Evolutionary conservation across 2,329 filamentous ascomycete species (phyloP), one percentile per base, ranked within the genome.

Genomic region (Aureobasidium mangrovei): DNA sequence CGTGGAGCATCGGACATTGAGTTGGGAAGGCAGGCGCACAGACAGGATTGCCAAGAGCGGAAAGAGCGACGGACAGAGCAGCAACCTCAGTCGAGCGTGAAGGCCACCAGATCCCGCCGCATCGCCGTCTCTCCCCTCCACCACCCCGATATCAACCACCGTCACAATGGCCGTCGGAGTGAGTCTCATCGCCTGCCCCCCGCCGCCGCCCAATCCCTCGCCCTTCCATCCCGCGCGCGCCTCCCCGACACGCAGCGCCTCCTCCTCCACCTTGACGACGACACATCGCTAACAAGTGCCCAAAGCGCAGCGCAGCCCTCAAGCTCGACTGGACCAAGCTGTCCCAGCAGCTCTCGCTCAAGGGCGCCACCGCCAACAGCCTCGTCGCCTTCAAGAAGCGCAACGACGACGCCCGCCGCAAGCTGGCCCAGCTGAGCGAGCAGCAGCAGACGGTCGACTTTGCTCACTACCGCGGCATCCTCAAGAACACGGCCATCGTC

Each of bases 261-360:
- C 32, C 32, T 38, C 38, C 47, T 36, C 18, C 47, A 38, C 39
- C 38, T n/a, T 39, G 36, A 7, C 46, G 46, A 27, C 46, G 26
- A 49, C 46, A 49, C 35, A 32, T 36, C 29, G 49, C 49, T 45
- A 53, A 43, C 33, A 35, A 1, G 26, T 35, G 53, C 40, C 45
- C 40, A 73, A 74, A 97, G 91, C 87, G 90, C 82, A 95, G 89
- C 83, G 91, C 91, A 80, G 91, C 91, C 76, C 83, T 94, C 77
- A 98, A 97, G 84, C 83, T 98, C 81, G 93, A 98, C 85, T 98
- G 93, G 93, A 83, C 83, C 77, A 93, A 94, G 79, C 83, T 98
- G 70, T 86, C 86, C 76, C 83, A 82, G 76, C 94, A 91, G 70
- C 90, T 98, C 68, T 91, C 91, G 73, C 89, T 98, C 74, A 88